Evolutionary conservation across 352 stramenopile genomes (phyloP), one percentile per base, ranked within the genome.

Genomic region (Phytopythium helicoides): DNA sequence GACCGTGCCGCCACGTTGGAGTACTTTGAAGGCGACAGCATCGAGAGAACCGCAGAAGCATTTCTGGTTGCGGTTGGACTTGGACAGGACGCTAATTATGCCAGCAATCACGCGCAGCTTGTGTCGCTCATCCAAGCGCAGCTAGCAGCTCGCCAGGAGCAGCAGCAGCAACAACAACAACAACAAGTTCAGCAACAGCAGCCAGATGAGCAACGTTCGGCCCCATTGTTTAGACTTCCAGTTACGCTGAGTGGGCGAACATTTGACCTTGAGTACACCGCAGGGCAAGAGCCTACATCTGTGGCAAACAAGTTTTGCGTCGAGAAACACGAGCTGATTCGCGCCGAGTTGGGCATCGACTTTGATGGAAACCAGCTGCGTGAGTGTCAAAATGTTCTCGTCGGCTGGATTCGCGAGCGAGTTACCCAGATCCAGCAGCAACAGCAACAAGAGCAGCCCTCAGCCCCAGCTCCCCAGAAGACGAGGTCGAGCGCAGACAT

Each of bases 1-100:
- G 67, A 83, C 41, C 66, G 66, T 12, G 56, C 68, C 19, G 73
- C 61, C 15, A 66, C 59, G 16, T 64, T 88, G 49, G 58, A 82
- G 34, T 91, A 91, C 64, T 93, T 75, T 60, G 76, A 85, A 60
- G 78, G 82, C 26, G 82, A 93, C 37, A 84, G 70, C 52, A 33
- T 89, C 28, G 73, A 90, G 53, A 62, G 68, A 28, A 89, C 82
- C 0, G 80, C 83, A 3, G 71, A 91, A 48, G 46, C 75, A 6
- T 93, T 93, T 53, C 65, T 93, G 15, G 47, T 64, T 6, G 49
- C 37, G 25, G 62, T 89, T 21, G 75, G 81, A 3, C 37, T 93
- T 49, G 59, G 63, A 12, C 42, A 78, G n/a, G 66, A 53, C 35
- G 56, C 70, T 8, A 52, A 35, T 22, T 89, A 85, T 54, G 56